phyloP scores from a whole-genome alignment of 2,329 filamentous ascomycete genomes.

The Periconia macrospinosa region DNA sequence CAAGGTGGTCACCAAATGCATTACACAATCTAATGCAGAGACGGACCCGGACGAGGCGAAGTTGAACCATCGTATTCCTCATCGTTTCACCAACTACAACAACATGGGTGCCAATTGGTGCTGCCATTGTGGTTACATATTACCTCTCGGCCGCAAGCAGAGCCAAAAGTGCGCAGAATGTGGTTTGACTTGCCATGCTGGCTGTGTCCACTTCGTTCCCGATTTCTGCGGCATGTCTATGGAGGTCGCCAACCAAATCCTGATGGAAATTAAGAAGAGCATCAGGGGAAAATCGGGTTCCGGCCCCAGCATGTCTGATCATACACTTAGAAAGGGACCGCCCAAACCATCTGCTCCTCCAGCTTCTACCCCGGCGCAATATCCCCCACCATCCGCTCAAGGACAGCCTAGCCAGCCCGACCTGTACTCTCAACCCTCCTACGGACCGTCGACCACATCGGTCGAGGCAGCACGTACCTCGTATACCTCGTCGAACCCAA shows the following conservation, averaged over 20 bases:
- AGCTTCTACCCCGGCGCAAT: constrained; percentile 33
- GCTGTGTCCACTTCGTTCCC: constrained; percentile 91
- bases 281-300: constrained; percentile 67
- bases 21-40: constrained; percentile 98
- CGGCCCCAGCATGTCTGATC: constrained; percentile 52
- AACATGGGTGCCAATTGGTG: constrained; percentile 99
- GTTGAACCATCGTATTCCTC: constrained; percentile 98
- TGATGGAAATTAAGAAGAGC: constrained; percentile 80
- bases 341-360: constrained; percentile 41
- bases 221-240: constrained; percentile 99
- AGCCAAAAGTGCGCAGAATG: constrained; percentile 96
- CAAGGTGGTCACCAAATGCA: constrained; percentile 98
- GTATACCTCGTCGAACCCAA: constrained; percentile 39
- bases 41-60: constrained; percentile 98
- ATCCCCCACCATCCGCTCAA: constrained; percentile 29
- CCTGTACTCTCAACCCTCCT: constrained; percentile 49
- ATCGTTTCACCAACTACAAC: constrained; percentile 94
- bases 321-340: constrained; percentile 48
- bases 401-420: constrained; percentile 43
- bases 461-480: constrained; percentile 53
- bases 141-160: constrained; percentile 94
- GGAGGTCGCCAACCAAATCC: constrained; percentile 91
- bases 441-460: constrained; percentile 44
- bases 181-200: constrained; percentile 83
- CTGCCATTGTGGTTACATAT: constrained; percentile 95